Conservation (phyloP, 2,329 filamentous ascomycete species). For the Sclerotinia trifoliorum region DNA sequence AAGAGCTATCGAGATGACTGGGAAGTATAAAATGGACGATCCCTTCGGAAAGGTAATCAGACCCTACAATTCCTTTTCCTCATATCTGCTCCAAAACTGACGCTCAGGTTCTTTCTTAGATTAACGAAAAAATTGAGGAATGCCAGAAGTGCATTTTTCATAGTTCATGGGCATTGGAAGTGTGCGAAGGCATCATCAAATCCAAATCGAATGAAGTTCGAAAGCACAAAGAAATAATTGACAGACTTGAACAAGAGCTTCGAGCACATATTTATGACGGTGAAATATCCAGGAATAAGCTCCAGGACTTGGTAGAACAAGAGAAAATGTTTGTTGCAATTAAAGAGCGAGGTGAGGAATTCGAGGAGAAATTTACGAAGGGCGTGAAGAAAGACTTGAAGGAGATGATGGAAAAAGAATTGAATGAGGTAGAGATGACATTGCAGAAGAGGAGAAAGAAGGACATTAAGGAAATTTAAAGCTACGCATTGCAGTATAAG, state of each 20-base stretch:
- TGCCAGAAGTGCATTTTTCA: neutral
- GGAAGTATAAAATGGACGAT: neutral
- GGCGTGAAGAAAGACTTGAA: accelerated
- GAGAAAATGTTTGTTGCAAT: neutral
- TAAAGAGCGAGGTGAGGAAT: neutral
- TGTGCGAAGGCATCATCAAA: no score
- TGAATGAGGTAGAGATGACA: no score
- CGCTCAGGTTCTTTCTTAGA: neutral
- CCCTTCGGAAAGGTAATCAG: neutral
- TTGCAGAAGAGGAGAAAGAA: neutral
- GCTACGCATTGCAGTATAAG: neutral
- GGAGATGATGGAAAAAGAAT: neutral
- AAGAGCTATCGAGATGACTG: neutral
- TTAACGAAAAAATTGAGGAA: neutral
- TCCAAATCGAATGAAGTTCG: no score
- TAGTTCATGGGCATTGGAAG: no score
- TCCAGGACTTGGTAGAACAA: neutral
- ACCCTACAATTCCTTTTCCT: accelerated
- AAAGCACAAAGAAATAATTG: neutral
- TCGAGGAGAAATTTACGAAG: neutral
- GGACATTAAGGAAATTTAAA: no score
- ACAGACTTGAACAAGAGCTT: no score
- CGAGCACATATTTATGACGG: no score
- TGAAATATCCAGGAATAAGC: no score
- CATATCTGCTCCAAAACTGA: accelerated